Conservation (phyloP, 2,329 filamentous ascomycete genomes). For the Ceratocystis ficicola region DNA sequence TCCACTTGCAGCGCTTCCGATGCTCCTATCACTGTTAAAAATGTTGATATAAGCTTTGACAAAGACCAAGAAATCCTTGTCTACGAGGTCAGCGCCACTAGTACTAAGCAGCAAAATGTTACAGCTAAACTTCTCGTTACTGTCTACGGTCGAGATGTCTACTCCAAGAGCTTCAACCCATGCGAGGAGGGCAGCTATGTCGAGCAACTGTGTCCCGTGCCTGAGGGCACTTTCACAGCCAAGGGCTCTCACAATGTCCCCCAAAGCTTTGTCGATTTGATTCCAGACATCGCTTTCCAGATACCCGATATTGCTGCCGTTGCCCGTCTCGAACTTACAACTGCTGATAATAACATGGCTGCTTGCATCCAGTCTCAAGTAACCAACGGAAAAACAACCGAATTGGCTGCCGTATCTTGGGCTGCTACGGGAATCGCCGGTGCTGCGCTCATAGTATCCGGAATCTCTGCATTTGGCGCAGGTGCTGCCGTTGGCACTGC, state of each 20-base stretch:
- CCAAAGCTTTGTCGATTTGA: constrained; percentile 54
- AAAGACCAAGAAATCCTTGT: constrained; percentile 57
- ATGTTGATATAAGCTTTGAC: constrained; percentile 68
- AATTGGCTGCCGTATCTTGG: constrained; percentile 65
- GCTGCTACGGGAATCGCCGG: constrained; percentile 73
- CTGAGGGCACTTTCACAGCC: constrained; percentile 61
- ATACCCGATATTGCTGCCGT: constrained; percentile 81
- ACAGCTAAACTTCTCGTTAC: constrained; percentile 61
- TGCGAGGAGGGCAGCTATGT: constrained; percentile 54
- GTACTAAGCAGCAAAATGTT: constrained; percentile 63
- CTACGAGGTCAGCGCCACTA: constrained; percentile 75
- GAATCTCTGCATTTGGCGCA: constrained; percentile 55
- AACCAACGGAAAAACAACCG: constrained; percentile 74
- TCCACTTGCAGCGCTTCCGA: constrained; percentile 48
- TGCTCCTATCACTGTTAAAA: constrained; percentile 53
- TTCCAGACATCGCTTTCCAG: constrained; percentile 79
- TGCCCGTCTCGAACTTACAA: constrained; percentile 63
- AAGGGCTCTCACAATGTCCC: constrained; percentile 61
- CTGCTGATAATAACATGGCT: constrained; percentile 45
- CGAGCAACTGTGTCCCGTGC: constrained; percentile 71
- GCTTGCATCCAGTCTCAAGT: constrained; percentile 76
- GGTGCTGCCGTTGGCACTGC: constrained; percentile 42
- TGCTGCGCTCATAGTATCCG: constrained; percentile 64
- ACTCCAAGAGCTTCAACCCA: constrained; percentile 69
- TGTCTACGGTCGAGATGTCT: constrained; percentile 75